Evolutionary conservation across 805 yeast species (phyloP).

Genomic region (Suhomyces emberorum): DNA sequence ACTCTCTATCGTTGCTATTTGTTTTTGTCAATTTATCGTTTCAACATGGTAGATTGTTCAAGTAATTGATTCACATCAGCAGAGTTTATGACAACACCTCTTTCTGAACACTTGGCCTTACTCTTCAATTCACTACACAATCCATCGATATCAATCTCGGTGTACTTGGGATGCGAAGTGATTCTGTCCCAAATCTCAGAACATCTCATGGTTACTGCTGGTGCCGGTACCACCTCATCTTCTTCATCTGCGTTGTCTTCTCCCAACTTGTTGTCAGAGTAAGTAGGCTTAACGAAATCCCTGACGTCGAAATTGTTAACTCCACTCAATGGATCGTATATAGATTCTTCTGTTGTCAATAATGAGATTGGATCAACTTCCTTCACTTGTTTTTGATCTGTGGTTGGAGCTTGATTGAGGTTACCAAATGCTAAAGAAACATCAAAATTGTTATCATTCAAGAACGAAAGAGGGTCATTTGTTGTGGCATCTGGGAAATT

Average conservation of each 20-base stretch:
- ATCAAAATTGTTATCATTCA: conserved; percentile 51
- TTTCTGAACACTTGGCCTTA: conserved; percentile 93
- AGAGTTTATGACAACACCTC: conserved; percentile 84
- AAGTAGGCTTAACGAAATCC: conserved; percentile 20
- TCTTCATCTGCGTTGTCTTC: conserved; percentile 24
- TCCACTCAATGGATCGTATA: conserved; percentile 51
- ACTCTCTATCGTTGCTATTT: too few species aligned
- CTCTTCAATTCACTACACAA: conserved; percentile 83
- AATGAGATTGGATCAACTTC: conserved; percentile 36
- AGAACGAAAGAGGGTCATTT: conserved; percentile 45
- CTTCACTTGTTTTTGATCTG: not conserved
- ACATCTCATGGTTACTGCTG: conserved; percentile 62
- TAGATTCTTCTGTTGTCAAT: conserved; percentile 54
- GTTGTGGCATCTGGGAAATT: conserved; percentile 3
- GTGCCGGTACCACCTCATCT: conserved; percentile 62
- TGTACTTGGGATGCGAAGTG: conserved; percentile 88
- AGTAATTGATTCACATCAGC: conserved; percentile 66
- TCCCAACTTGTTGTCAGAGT: conserved; percentile 1
- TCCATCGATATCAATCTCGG: conserved; percentile 92
- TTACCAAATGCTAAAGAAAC: conserved; percentile 47
- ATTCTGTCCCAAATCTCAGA: conserved; percentile 96
- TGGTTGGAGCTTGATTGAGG: not conserved
- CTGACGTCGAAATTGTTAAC: conserved; percentile 35
- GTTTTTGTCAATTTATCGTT: conserved; percentile 1
- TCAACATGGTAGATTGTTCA: conserved; percentile 17